A percentile compares a stretch with the other conserved stretches of the same genome.
Conservation (phyloP, 2,329 filamentous ascomycete species). For the Taxawa tesnikishii region DNA sequence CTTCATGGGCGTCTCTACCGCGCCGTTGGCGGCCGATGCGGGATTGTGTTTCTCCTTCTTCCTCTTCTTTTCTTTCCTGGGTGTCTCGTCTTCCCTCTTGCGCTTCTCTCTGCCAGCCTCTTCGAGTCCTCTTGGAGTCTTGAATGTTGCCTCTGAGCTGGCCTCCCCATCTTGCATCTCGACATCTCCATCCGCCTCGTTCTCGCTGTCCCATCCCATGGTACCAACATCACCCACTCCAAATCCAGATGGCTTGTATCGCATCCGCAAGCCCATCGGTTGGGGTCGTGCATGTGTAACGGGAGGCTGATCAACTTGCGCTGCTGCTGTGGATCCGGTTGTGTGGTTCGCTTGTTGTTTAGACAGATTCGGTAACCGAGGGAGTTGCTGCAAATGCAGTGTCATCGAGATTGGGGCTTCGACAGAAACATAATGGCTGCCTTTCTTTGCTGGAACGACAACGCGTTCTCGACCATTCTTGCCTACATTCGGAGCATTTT, state of each 20-base stretch:
- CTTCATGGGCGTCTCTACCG: constrained; percentile 12
- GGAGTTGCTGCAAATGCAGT: constrained; percentile 53
- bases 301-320: constrained; percentile 32
- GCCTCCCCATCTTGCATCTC: constrained; percentile 14
- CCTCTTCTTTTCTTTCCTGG: constrained; percentile 27
- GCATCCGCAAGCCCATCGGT: constrained; percentile 53
- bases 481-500: constrained; percentile 6
- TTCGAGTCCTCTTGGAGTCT: constrained; percentile 11
- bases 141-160: constrained; percentile 13
- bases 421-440: constrained; percentile 19
- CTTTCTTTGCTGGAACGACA: constrained; percentile 13
- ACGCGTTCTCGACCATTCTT: constrained; percentile 9
- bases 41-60: constrained; percentile 19
- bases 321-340: constrained; percentile 26
- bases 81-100: constrained; percentile 21
- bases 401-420: constrained; percentile 42
- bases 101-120: constrained; percentile 27
- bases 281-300: constrained; percentile 48
- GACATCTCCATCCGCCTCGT: constrained; percentile 24
- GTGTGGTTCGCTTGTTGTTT: constrained; percentile 27
- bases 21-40: too few species aligned
- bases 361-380: constrained; percentile 36
- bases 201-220: constrained; percentile 30
- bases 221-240: constrained; percentile 29
- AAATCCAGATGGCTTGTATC: constrained; percentile 55